Base-by-base conservation (phyloP, 2,329 filamentous ascomycete species). In the Alternaria incomplexa region DNA sequence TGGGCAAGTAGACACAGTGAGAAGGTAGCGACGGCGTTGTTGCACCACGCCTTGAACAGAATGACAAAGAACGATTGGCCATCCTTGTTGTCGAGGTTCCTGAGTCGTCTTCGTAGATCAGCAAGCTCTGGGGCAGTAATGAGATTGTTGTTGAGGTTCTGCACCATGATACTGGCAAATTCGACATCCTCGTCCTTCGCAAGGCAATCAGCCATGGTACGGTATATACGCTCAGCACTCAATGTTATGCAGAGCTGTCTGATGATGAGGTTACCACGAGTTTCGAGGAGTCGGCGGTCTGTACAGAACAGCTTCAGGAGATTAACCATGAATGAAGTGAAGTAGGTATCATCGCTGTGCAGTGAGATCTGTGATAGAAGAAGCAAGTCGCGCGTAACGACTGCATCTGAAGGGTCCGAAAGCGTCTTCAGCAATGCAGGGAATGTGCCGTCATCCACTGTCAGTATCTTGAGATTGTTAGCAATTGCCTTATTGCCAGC, bases 111-210 rank as follows among this genome's bases (percentile, higher is more conserved):
- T 48, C 96, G 89, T 66, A 99, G 85, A 71, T 98, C 96, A 1
- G 93, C 89, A 28, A 99, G 84, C 80, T 99, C 94, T 1, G 96
- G 96, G 0, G 96, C 96, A 2, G 96, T 99, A 69, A 99, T 97
- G 58, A 99, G 89, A 73, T 99, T 99, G 80, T 99, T 99, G 83
- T 99, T 99, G 56, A 99, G 85, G 74, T 98, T 98, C 79, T 99
- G 96, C 28, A 99, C 93, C 96, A 99, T 99, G 73, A 99, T 98
- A 77, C 95, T 97, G 15, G 96, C 95, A 80, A 99, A 99, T 78
- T 99, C 96, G 45, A 99, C 89, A 77, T 99, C 96, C 81, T 98
- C 96, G 79, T 99, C 96, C 76, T 94, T 97, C 79, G 98, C 96
- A 10, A 99, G 91, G 71, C 96, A 97, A 73, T 99, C 96, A 25